Conservation (phyloP, 1,284 basidiomycete species). For the Apiotrichum gamsii region DNA sequence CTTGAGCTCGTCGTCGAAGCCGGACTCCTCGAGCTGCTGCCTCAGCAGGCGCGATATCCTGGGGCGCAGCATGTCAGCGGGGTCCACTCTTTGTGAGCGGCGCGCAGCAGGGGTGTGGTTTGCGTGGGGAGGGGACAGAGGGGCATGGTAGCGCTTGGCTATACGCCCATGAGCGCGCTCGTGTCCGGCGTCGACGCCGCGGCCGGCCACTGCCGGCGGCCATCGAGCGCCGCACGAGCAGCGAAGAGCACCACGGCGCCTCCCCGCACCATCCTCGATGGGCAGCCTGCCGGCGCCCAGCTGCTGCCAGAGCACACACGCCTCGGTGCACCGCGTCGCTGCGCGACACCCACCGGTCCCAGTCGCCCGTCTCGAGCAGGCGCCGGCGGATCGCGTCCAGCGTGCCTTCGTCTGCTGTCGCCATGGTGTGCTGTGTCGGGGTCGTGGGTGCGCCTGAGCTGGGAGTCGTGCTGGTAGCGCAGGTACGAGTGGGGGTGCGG, state of each 20-base stretch:
- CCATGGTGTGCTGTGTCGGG: neutral
- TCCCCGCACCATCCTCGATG: neutral
- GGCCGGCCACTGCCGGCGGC: too few species aligned
- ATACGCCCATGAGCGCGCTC: too few species aligned
- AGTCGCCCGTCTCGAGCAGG: constrained; percentile 42
- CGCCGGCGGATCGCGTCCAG: constrained; percentile 34
- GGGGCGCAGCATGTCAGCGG: neutral
- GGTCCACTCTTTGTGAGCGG: too few species aligned
- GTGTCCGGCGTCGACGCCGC: too few species aligned
- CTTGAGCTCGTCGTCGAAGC: constrained; percentile 43
- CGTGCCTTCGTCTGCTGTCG: constrained; percentile 26
- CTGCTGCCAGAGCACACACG: neutral
- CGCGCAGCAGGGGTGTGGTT: too few species aligned
- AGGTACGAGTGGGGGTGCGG: too few species aligned
- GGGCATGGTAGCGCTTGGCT: too few species aligned
- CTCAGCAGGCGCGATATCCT: constrained; percentile 35
- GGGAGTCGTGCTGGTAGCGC: too few species aligned
- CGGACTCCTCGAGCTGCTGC: constrained; percentile 31
- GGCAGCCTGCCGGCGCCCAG: neutral
- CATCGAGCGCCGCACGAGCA: too few species aligned
- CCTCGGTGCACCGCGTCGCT: neutral
- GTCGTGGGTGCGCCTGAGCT: too few species aligned
- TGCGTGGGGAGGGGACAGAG: too few species aligned
- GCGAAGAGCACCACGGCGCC: too few species aligned
- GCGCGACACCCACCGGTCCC: constrained; percentile 35